Evolutionary conservation across 2,329 filamentous ascomycete genomes (phyloP).

Genomic region (Nakataea oryzae): DNA sequence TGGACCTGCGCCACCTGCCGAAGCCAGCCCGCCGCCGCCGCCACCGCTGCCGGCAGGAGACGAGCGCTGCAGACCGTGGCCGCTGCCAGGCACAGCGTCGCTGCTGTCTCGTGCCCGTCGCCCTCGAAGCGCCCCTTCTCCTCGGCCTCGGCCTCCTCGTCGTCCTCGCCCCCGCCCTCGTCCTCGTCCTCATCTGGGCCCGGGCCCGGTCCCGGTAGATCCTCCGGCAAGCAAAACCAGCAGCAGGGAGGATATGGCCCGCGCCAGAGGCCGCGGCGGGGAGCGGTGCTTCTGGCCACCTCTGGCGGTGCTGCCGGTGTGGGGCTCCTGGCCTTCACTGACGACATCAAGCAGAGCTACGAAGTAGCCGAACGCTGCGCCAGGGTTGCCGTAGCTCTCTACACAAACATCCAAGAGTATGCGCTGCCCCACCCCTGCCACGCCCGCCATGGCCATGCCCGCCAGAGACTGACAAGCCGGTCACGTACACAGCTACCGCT

Average conservation of each 20-base stretch:
- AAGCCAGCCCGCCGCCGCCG: neutral
- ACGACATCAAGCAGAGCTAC: constrained; percentile 68
- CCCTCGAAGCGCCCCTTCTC: neutral
- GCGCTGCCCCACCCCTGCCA: neutral
- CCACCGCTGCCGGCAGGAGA: neutral
- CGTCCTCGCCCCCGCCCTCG: neutral
- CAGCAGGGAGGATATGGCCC: constrained; percentile 7
- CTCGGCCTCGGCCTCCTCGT: neutral
- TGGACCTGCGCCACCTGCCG: constrained; percentile 2
- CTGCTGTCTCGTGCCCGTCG: neutral
- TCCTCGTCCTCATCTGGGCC: neutral
- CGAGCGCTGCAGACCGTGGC: neutral
- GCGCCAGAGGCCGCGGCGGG: constrained; percentile 9
- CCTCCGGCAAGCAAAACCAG: neutral
- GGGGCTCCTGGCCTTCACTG: constrained; percentile 38
- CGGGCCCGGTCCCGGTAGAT: neutral
- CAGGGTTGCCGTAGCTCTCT: constrained; percentile 64
- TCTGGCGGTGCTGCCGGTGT: constrained; percentile 36
- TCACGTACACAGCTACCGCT: constrained; percentile 59
- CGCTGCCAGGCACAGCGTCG: neutral
- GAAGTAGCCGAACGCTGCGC: constrained; percentile 67
- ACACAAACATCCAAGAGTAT: constrained; percentile 83
- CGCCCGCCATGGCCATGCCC: neutral
- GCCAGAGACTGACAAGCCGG: neutral
- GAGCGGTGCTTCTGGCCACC: constrained; percentile 35